Base-by-base conservation (phyloP, 2,329 filamentous ascomycete genomes). In the Lizonia empirigonia region DNA sequence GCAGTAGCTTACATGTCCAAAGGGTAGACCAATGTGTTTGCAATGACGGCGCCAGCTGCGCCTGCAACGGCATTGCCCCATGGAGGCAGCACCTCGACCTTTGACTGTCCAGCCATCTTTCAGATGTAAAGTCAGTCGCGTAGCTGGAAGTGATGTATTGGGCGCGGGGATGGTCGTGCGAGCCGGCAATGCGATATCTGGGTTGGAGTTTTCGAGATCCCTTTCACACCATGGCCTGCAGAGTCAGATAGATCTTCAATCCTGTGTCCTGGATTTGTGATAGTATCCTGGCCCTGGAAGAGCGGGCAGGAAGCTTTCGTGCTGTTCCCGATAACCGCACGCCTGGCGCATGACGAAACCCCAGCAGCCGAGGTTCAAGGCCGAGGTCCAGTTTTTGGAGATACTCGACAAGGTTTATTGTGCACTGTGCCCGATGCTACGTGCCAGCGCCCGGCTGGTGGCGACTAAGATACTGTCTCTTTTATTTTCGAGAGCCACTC, bases 41-140 rank as follows among this genome's bases (percentile, higher is more conserved):
- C 94, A 53, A 99, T 81, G 29, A 97, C 91, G 37, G 94, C 94
- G 55, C 94, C 94, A 16, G 90, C 90, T 44, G 94, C 91, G 67
- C 94, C 94, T 57, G 94, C 93, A 60, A 96, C 85, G 46, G 94
- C 94, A 70, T 88, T 87, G 46, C 92, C 93, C 93, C 93, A 97
- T 46, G 94, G 90, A 33, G 94, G 91, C 53, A 97, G 84, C 60
- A 80, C 79, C 44, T 80, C 80, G 58, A 85, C 81, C 74, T 91
- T 93, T 30, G 82, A 83, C 69, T 80, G 79, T 50, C 76, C 78
- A 49, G 79, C 72, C 82, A 85, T 85, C 32, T 44, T 53, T 48
- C 32, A 22, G 30, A 5, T 33, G 9, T 22, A 20, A 22, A 44
- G 22, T 27, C 13, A 20, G 33, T 52, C 23, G 32, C 16, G 36